Evolutionary conservation across 2,329 filamentous ascomycete genomes (phyloP).

Genomic region (Chlorencoelia australis): DNA sequence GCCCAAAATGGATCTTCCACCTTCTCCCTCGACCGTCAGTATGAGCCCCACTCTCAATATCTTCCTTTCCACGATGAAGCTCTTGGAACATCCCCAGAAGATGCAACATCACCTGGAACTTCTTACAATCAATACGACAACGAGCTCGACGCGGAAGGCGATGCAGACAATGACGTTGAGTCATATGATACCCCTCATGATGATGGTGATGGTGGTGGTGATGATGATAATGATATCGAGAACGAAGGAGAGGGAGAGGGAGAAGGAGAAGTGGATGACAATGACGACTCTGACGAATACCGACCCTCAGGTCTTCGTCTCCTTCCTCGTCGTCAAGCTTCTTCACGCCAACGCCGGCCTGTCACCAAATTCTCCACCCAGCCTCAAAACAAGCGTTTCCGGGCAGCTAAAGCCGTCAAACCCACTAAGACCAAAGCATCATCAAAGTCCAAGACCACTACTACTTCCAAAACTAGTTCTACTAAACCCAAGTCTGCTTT

Average conservation of each 20-base stretch:
- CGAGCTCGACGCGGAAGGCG: too few species aligned
- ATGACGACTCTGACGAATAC: conserved; percentile 11
- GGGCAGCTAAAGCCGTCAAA: conserved; percentile 11
- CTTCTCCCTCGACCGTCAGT: too few species aligned
- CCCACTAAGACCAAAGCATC: not conserved
- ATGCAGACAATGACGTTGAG: conserved; percentile 7
- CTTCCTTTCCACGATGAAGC: conserved; percentile 16
- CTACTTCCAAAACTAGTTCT: not conserved
- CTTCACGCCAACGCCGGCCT: conserved; percentile 13
- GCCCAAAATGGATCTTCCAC: too few species aligned
- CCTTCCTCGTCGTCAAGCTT: conserved; percentile 10
- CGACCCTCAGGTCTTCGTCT: conserved; percentile 19
- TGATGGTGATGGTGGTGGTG: conserved; percentile 10
- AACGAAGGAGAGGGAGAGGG: conserved; percentile 5
- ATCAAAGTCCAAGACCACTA: not conserved
- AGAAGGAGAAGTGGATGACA: not conserved
- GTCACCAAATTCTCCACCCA: conserved; percentile 3
- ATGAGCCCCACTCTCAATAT: too few species aligned
- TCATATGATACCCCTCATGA: conserved; percentile 8
- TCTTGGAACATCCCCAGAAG: conserved; percentile 18
- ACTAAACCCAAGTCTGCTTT: too few species aligned
- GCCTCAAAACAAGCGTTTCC: conserved; percentile 10
- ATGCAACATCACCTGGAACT: conserved; percentile 13
- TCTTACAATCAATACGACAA: not conserved
- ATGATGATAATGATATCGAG: conserved; percentile 10